Evolutionary conservation across 2,329 filamentous ascomycete genomes (phyloP).

Genomic region (Aspergillus ochraceoroseus): DNA sequence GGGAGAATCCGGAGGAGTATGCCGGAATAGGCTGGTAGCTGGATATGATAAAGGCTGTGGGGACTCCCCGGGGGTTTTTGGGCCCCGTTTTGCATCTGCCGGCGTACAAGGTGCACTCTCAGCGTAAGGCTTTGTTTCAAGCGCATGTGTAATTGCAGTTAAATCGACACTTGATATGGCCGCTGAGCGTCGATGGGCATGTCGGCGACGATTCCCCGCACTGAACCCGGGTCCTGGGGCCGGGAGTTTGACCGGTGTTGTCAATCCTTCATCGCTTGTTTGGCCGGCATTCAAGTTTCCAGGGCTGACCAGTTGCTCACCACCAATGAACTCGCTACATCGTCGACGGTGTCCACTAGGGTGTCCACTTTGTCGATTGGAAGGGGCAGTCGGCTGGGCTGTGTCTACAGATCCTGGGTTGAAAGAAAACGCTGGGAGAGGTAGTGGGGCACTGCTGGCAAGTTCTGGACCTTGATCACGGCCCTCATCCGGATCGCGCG

Average conservation of each 20-base stretch:
- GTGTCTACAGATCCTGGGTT: constrained; percentile 32
- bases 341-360: constrained; percentile 65
- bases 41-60: constrained; percentile 35
- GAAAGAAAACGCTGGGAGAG: constrained; percentile 39
- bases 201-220: constrained; percentile 56
- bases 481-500: constrained; percentile 32
- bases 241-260: constrained; percentile 25
- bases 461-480: constrained; percentile 41
- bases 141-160: constrained; percentile 49
- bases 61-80: constrained; percentile 27
- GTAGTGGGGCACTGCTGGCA: constrained; percentile 43
- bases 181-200: constrained; percentile 73
- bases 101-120: constrained; percentile 57
- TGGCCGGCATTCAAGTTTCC: constrained; percentile 57
- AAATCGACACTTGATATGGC: constrained; percentile 82
- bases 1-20: constrained; percentile 35
- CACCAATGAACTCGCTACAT: constrained; percentile 81
- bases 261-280: constrained; percentile 23
- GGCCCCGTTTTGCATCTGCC: constrained; percentile 36
- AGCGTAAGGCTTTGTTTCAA: constrained; percentile 42
- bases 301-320: constrained; percentile 50
- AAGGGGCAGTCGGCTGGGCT: constrained; percentile 51
- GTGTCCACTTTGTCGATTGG: constrained; percentile 56
- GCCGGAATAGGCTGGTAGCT: constrained; percentile 26
- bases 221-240: constrained; percentile 35